Percentiles rank a stretch among this genome's conserved stretches.
These are phyloP conservation scores for Irpex sp. DNA, from an alignment of 1,284 basidiomycete species.

Conservation along the genomic window DNA sequence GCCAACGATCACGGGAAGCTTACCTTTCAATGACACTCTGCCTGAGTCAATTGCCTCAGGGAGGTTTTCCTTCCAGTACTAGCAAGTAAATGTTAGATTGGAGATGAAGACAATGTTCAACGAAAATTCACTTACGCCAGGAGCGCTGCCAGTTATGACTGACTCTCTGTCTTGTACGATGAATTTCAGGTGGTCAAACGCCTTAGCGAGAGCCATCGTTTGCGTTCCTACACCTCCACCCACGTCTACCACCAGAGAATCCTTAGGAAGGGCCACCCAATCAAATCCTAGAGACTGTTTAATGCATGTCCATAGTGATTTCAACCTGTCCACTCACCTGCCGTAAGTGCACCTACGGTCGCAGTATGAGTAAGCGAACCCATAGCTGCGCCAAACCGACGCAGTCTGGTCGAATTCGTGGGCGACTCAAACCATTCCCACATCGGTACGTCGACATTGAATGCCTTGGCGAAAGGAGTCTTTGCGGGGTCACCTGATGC, in stretches of 20 bases:
- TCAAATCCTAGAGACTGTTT: conserved; percentile 8
- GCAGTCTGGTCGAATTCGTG: conserved; percentile 3
- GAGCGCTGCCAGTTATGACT: conserved; percentile 13
- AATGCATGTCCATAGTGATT: neutral
- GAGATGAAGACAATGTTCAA: no score
- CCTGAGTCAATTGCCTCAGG: conserved; percentile 7
- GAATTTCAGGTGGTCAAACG: conserved; percentile 19
- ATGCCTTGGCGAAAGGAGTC: conserved; percentile 24
- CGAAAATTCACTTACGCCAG: conserved; percentile 10
- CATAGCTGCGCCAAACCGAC: neutral
- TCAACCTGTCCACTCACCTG: conserved; percentile 15
- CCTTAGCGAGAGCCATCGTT: conserved; percentile 16
- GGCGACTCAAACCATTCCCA: conserved; percentile 16
- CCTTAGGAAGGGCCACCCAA: conserved; percentile 10
- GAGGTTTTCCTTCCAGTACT: conserved; percentile 10
- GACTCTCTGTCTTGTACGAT: conserved; percentile 29
- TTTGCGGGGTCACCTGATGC: conserved; percentile 18
- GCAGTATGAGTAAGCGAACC: neutral
- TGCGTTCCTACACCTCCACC: conserved; percentile 22
- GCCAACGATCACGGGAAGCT: neutral
- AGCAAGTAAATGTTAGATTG: neutral
- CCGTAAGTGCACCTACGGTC: neutral
- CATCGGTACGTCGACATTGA: conserved; percentile 17
- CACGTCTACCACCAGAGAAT: conserved; percentile 18
- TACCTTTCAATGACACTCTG: conserved; percentile 13